Percentiles rank a stretch among this genome's conserved stretches.
Evolutionary conservation across 2,329 filamentous ascomycete genomes (phyloP).

Genomic region (Ophiostoma triangulosporum): DNA sequence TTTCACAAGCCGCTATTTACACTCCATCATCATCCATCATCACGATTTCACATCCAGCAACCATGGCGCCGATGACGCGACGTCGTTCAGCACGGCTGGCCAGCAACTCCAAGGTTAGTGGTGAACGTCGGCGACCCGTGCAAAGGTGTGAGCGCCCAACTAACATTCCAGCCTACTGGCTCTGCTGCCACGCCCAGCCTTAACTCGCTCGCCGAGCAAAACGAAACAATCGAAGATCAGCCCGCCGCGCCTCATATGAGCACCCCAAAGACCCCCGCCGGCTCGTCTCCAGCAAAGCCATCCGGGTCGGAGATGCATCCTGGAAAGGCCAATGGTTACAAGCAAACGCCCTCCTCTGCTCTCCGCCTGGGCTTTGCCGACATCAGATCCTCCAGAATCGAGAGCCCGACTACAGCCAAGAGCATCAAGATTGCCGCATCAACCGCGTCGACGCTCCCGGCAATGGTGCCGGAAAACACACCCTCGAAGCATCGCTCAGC

Average conservation of each 20-base stretch:
- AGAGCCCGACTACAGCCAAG: slow-evolving; percentile 6
- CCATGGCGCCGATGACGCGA: slow-evolving; percentile 14
- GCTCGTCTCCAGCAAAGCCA: slow-evolving; percentile 53
- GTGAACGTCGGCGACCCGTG: slow-evolving; percentile 12
- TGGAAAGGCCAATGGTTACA: slow-evolving; percentile 57
- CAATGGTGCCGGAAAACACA: background rate
- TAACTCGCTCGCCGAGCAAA: slow-evolving; percentile 30
- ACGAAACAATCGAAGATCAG: slow-evolving; percentile 16
- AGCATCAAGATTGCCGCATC: slow-evolving; percentile 25
- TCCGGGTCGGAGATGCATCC: slow-evolving; percentile 81
- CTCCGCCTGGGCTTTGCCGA: slow-evolving; percentile 71
- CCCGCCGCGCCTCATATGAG: slow-evolving; percentile 21
- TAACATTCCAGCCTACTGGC: background rate
- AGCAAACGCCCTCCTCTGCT: slow-evolving; percentile 64
- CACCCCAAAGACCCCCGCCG: slow-evolving; percentile 42
- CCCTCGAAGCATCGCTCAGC: slow-evolving; percentile 19
- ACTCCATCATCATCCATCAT: no score
- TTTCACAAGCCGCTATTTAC: background rate
- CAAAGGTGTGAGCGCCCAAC: background rate
- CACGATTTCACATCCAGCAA: background rate
- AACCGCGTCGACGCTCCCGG: slow-evolving; percentile 16
- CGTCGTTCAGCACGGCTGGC: slow-evolving; percentile 32
- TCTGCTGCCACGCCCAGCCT: slow-evolving; percentile 19
- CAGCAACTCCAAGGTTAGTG: slow-evolving; percentile 27
- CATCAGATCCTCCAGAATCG: slow-evolving; percentile 38